phyloP scores from a whole-genome alignment of 306 rosid species.

The Boehmeria nivea region DNA sequence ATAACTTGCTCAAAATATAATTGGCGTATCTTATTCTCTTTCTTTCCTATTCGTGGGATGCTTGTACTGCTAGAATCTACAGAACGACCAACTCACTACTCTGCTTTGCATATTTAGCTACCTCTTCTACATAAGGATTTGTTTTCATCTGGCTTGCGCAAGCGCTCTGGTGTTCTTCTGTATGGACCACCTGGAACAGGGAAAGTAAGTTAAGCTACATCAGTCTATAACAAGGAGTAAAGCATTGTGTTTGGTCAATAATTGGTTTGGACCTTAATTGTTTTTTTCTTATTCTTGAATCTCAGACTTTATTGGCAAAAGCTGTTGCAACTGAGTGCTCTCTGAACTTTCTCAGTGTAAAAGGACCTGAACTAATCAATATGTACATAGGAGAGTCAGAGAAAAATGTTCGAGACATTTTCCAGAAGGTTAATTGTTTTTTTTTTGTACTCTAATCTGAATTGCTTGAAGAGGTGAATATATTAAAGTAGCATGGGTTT shows the following conservation, averaged over 20 bases:
- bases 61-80: no score
- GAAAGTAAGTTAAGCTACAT: slow-evolving; percentile 49
- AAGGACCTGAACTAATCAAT: slow-evolving; percentile 94
- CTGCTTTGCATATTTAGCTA: slow-evolving; percentile 38
- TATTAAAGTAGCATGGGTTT: not conserved
- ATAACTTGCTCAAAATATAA: no score
- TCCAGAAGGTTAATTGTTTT: slow-evolving; percentile 57
- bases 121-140: slow-evolving; percentile 94
- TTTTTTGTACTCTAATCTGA: slow-evolving; percentile 17
- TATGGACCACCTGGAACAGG: slow-evolving; percentile 99
- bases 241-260: no score
- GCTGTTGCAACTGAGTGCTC: slow-evolving; percentile 98
- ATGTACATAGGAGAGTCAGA: slow-evolving; percentile 99
- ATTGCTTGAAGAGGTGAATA: slow-evolving; percentile 6
- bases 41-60: no score
- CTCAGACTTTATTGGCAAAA: slow-evolving; percentile 87
- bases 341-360: slow-evolving; percentile 88
- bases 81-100: no score
- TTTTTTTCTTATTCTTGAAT: slow-evolving; percentile 18
- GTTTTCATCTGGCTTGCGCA: slow-evolving; percentile 88
- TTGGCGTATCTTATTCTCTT: not conserved
- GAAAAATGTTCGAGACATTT: slow-evolving; percentile 88
- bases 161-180: slow-evolving; percentile 88
- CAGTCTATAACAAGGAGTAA: slow-evolving; percentile 8
- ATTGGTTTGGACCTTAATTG: not conserved